These are phyloP conservation scores for Wallacemonas rigidus DNA, from an alignment of 208 protist species.

Conservation along the genomic window DNA sequence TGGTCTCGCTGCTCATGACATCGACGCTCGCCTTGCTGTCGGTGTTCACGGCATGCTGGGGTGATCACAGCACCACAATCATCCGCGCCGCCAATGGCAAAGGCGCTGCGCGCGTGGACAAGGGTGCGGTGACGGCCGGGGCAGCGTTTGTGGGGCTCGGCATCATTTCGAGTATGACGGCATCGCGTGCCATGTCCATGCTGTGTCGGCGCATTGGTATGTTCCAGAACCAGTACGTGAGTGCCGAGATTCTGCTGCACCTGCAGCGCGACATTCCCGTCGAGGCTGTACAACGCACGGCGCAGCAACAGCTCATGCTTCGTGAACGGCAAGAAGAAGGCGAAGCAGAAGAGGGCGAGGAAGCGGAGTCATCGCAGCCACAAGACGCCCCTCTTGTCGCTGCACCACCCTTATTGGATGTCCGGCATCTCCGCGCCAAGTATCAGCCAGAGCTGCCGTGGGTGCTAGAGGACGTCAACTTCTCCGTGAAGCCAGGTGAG, in stretches of 20 bases:
- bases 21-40: slow-evolving; percentile 55
- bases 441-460: slow-evolving; percentile 71
- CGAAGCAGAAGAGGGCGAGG: slow-evolving; percentile 8
- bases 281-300: slow-evolving; percentile 23
- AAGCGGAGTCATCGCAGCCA: slow-evolving; percentile 10
- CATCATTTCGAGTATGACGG: slow-evolving; percentile 63
- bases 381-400: background rate
- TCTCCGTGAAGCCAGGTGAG: slow-evolving; percentile 50
- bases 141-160: slow-evolving; percentile 64
- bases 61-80: slow-evolving; percentile 9
- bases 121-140: slow-evolving; percentile 20
- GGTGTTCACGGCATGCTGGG: slow-evolving; percentile 46
- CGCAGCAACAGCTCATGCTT: slow-evolving; percentile 25
- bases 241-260: slow-evolving; percentile 61
- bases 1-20: slow-evolving; percentile 70
- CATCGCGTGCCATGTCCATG: slow-evolving; percentile 52
- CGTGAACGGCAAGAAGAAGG: background rate
- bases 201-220: slow-evolving; percentile 50
- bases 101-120: slow-evolving; percentile 19
- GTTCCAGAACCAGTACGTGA: slow-evolving; percentile 84
- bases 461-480: slow-evolving; percentile 68
- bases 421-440: slow-evolving; percentile 59
- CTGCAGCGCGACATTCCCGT: slow-evolving; percentile 47
- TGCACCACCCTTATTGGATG: slow-evolving; percentile 40
- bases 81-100: slow-evolving; percentile 21